Evolutionary conservation across 2,329 filamentous ascomycete genomes (phyloP), one percentile per base, ranked within the genome.

Genomic region (Seiridium cupressi): DNA sequence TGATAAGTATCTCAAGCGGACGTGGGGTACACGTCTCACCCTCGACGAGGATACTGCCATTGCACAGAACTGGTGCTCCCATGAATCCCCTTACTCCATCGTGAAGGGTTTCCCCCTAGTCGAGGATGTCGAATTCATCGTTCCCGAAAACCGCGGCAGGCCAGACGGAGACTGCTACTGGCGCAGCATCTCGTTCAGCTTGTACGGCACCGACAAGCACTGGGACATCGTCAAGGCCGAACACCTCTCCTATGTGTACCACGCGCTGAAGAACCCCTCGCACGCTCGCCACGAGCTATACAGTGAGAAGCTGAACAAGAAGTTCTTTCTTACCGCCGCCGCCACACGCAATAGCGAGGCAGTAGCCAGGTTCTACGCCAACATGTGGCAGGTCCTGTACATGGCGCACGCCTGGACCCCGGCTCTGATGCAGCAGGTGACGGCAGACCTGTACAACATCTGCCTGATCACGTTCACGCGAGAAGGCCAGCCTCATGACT

Each of bases 181-280:
- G 71, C 64, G 69, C 40, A 63, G 72, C 7, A 38, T 74, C 5
- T 66, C 72, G 5, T 64, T 69, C 9, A 61, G 59, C 11, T 35
- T 74, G 3, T 71, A 73, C 56, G 72, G 72, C 32, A 63, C 59
- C 10, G 49, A 63, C 7, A 35, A 49, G 31, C 62, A 62, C 46
- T 72, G 69, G 69, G 53, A 67, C 10, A 60, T 71, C 2, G 68
- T 74, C 59, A 75, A 76, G 62, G 70, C 72, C 8, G 72, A 74
- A 53, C 73, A 76, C 57, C 66, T 73, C 4, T 62, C 36, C 8
- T 68, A 66, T 57, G 44, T 72, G n/a, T 58, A 68, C 55, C 61
- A 64, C 31, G 68, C 73, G 3, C 64, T 76, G 7, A 26, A 34
- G 3, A 61, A 65, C 51, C 32, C 44, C 5, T 34, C 54, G 0